Percentiles rank a stretch among this genome's conserved stretches.
phyloP scores from a whole-genome alignment of 2,329 filamentous ascomycete species.

The Paecilomyces formosus region DNA sequence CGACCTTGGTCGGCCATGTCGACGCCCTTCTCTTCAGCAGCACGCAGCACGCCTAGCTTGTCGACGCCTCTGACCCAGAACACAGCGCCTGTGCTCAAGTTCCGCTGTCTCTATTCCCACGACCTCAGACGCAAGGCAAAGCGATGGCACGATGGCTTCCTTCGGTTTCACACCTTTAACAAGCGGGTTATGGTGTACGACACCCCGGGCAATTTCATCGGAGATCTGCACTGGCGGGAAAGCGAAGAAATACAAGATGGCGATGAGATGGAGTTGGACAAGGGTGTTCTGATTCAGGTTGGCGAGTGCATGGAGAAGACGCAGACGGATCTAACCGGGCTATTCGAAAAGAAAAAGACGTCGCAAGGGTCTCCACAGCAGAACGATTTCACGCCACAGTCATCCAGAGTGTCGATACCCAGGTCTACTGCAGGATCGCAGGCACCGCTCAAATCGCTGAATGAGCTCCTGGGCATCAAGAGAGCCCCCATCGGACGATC shows the following conservation, averaged over 20 bases:
- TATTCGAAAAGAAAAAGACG: conserved; percentile 62
- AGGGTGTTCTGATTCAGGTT: conserved; percentile 71
- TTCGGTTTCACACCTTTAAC: conserved; percentile 88
- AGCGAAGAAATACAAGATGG: conserved; percentile 65
- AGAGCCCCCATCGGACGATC: conserved; percentile 58
- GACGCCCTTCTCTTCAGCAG: conserved; percentile 12
- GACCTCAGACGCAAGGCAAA: conserved; percentile 83
- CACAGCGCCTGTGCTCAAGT: conserved; percentile 71
- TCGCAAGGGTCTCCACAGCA: conserved; percentile 20
- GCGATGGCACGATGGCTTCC: conserved; percentile 84
- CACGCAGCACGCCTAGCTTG: conserved; percentile 25
- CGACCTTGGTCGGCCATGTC: conserved; percentile 13
- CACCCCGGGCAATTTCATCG: conserved; percentile 68
- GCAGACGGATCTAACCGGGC: conserved; percentile 68
- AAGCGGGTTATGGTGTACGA: conserved; percentile 87
- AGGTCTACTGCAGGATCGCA: conserved; percentile 28
- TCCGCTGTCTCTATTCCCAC: conserved; percentile 77
- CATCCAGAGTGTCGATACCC: conserved; percentile 33
- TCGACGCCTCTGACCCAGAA: conserved; percentile 48
- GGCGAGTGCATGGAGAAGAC: conserved; percentile 64
- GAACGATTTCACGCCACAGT: conserved; percentile 27
- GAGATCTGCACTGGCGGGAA: conserved; percentile 74
- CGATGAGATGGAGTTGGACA: conserved; percentile 74
- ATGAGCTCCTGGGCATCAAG: conserved; percentile 58
- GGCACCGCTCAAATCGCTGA: conserved; percentile 51